These are phyloP conservation scores for Lasiodiplodia citricola DNA, from an alignment of 2,329 filamentous ascomycete genomes.

Conservation along the genomic window DNA sequence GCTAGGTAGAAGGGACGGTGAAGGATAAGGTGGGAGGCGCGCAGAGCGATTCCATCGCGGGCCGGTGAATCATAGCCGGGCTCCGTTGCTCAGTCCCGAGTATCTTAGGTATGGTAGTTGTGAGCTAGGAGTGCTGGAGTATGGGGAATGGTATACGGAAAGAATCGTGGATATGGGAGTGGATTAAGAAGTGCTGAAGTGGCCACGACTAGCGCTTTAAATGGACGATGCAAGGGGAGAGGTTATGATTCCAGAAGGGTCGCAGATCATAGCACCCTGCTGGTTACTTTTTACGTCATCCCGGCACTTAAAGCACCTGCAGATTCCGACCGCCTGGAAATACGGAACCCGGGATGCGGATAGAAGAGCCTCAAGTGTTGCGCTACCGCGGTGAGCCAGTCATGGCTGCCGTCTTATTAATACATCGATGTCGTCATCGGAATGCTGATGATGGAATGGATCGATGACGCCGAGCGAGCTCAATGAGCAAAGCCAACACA, in stretches of 20 bases:
- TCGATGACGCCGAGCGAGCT: not conserved
- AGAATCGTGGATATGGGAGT: not conserved
- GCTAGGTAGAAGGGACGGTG: not conserved
- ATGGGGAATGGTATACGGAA: not conserved
- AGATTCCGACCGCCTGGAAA: not conserved
- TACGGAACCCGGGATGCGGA: not conserved
- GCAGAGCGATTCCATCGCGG: not conserved
- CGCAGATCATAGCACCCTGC: not conserved
- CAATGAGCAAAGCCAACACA: not conserved
- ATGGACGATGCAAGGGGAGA: not conserved
- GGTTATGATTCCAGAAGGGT: not conserved
- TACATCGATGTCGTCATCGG: not conserved
- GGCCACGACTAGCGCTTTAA: not conserved
- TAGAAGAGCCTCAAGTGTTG: not conserved
- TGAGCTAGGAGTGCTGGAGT: not conserved
- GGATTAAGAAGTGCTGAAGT: not conserved
- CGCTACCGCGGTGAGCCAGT: not conserved
- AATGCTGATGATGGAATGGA: not conserved
- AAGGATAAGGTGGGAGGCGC: no score
- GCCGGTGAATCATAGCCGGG: not conserved
- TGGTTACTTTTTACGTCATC: not conserved
- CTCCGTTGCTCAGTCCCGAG: not conserved
- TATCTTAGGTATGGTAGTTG: not conserved
- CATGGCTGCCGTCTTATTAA: not conserved
- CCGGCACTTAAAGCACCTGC: not conserved